These are phyloP conservation scores for Begonia masoniana DNA, from an alignment of 306 rosid genomes.

Conservation along the genomic window DNA sequence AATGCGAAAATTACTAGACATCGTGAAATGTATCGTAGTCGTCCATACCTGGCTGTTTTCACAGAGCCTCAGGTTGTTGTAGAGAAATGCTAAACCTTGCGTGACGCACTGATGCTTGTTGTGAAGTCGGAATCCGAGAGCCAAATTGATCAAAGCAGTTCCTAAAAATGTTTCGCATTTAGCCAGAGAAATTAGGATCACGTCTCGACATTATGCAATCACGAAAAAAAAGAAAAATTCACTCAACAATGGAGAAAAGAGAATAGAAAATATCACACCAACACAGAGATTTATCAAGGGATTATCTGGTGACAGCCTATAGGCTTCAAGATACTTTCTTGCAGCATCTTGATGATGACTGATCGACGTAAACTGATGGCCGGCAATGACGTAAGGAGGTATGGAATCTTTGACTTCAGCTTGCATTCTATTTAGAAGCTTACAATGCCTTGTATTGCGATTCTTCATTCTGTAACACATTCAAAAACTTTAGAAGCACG, in stretches of 20 bases:
- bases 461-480: conserved; percentile 46
- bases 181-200: not conserved
- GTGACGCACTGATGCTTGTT: conserved; percentile 77
- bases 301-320: conserved; percentile 55
- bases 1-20: no score
- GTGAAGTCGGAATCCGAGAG: conserved; percentile 80
- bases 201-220: no score
- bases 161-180: conserved; percentile 21
- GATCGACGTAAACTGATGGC: conserved; percentile 51
- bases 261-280: conserved; percentile 30
- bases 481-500: no score
- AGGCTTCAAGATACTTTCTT: conserved; percentile 83
- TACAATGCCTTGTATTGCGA: conserved; percentile 60
- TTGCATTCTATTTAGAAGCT: conserved; percentile 50
- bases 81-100: conserved; percentile 84
- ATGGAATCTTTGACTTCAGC: conserved; percentile 56
- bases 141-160: conserved; percentile 71
- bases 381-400: conserved; percentile 66
- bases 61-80: conserved; percentile 51
- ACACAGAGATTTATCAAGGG: conserved; percentile 81
- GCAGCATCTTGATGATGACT: conserved; percentile 92
- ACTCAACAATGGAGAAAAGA: not conserved
- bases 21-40: no score
- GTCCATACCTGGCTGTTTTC: conserved; percentile 65
- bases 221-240: not conserved